Evolutionary conservation across 2,329 filamentous ascomycete genomes (phyloP).

Genomic region (Neobulgaria alba): DNA sequence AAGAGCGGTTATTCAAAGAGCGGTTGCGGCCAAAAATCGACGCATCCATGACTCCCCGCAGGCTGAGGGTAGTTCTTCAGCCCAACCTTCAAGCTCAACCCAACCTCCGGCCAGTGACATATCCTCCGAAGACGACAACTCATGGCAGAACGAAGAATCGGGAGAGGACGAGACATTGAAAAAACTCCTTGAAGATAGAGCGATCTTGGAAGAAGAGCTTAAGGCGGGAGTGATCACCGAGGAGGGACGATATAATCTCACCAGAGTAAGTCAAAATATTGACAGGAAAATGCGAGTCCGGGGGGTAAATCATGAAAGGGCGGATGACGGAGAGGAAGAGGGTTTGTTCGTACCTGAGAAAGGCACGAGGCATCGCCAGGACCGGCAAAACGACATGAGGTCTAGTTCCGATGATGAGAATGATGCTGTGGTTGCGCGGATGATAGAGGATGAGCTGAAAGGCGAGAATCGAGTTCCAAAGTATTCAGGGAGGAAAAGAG

Average conservation of each 20-base stretch:
- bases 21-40: background rate
- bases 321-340: constrained; percentile 5
- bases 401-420: background rate
- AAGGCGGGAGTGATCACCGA: no score
- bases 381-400: no score
- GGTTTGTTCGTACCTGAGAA: constrained; percentile 15
- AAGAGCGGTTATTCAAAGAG: background rate
- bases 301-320: background rate
- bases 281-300: background rate
- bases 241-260: constrained; percentile 6
- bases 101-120: background rate
- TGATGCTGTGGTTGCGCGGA: background rate
- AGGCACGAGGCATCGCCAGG: background rate
- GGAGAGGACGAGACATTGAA: constrained; percentile 8
- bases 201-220: background rate
- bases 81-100: background rate
- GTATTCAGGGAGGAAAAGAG: constrained; percentile 10
- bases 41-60: background rate
- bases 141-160: constrained; percentile 14
- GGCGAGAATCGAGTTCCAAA: background rate
- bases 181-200: constrained; percentile 6
- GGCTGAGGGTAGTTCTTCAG: background rate
- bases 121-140: constrained; percentile 8
- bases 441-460: constrained; percentile 12
- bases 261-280: constrained; percentile 6